A percentile compares a stretch with the other conserved stretches of the same genome.
Evolutionary conservation across 768 basidiomycete species (phyloP).

Genomic region (Trametes gibbosa): DNA sequence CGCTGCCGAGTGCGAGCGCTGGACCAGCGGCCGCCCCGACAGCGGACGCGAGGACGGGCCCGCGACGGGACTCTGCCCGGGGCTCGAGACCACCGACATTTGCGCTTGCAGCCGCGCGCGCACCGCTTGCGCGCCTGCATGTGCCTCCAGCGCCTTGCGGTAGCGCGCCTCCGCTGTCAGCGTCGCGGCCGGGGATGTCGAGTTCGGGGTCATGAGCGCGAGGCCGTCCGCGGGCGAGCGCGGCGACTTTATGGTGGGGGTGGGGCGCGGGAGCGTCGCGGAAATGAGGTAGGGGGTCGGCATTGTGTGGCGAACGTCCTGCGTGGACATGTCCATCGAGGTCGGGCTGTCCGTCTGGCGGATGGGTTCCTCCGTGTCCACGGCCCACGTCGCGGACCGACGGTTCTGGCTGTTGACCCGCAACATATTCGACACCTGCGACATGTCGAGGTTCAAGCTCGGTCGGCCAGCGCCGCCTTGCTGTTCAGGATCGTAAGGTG

Average conservation of each 20-base stretch:
- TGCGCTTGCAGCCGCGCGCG: conserved; percentile 13
- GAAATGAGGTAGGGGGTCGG: conserved; percentile 13
- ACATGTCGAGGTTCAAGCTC: conserved; percentile 13
- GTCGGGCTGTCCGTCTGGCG: conserved; percentile 12
- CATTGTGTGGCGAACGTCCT: neutral
- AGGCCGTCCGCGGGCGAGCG: neutral
- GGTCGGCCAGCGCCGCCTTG: neutral
- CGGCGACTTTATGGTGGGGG: neutral
- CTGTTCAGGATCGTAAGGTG: conserved; percentile 11
- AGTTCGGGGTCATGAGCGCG: conserved; percentile 5
- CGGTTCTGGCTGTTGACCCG: neutral
- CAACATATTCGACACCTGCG: conserved; percentile 2
- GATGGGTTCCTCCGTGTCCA: neutral
- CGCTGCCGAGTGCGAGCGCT: conserved; percentile 7
- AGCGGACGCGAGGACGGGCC: too few relatives aligned
- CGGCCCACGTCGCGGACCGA: conserved; percentile 9
- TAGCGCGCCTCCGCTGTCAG: conserved; percentile 12
- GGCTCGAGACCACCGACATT: neutral
- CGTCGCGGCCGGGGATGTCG: conserved; percentile 16
- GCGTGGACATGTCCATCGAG: conserved; percentile 15
- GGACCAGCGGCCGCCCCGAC: neutral
- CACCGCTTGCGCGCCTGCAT: conserved; percentile 18
- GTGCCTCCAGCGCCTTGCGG: conserved; percentile 19
- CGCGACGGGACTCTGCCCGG: neutral
- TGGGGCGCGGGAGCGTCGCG: neutral